Conservation (phyloP, 2,329 filamentous ascomycete genomes). For the Alternaria ethzedia region DNA sequence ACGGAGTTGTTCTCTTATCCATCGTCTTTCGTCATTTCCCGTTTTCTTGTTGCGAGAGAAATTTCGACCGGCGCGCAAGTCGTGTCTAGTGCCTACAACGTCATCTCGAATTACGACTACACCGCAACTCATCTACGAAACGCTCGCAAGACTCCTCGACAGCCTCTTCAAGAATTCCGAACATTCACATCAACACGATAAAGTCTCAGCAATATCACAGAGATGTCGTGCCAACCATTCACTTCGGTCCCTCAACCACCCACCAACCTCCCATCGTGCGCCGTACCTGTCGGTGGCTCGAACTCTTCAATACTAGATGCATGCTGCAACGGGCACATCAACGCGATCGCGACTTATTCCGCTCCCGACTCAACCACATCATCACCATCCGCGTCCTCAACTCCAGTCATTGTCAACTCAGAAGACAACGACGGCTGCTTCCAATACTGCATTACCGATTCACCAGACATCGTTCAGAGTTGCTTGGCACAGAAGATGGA, state of each 20-base stretch:
- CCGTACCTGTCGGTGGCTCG: constrained; percentile 33
- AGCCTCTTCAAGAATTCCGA: not conserved
- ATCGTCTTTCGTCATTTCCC: not conserved
- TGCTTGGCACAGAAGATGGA: constrained; percentile 22
- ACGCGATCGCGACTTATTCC: constrained; percentile 30
- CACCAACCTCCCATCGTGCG: constrained; percentile 29
- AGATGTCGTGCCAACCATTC: constrained; percentile 23
- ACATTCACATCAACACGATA: not conserved
- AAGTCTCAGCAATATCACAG: not conserved
- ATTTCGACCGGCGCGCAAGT: not conserved
- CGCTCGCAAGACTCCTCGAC: not conserved
- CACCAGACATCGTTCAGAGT: constrained; percentile 11
- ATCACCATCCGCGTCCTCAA: not conserved
- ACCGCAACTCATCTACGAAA: not conserved
- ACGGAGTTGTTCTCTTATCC: not conserved
- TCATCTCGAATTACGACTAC: not conserved
- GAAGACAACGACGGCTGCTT: constrained; percentile 28
- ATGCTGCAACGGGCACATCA: constrained; percentile 41
- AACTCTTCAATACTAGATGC: constrained; percentile 38
- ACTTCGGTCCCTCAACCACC: constrained; percentile 28
- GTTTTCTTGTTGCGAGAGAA: not conserved
- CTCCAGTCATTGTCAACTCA: constrained; percentile 14
- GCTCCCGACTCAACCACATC: constrained; percentile 8
- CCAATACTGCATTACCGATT: constrained; percentile 33
- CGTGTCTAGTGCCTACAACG: not conserved